phyloP scores from a whole-genome alignment of 2,329 filamentous ascomycete species.

The Immersiporthe knoxdaviesiana region DNA sequence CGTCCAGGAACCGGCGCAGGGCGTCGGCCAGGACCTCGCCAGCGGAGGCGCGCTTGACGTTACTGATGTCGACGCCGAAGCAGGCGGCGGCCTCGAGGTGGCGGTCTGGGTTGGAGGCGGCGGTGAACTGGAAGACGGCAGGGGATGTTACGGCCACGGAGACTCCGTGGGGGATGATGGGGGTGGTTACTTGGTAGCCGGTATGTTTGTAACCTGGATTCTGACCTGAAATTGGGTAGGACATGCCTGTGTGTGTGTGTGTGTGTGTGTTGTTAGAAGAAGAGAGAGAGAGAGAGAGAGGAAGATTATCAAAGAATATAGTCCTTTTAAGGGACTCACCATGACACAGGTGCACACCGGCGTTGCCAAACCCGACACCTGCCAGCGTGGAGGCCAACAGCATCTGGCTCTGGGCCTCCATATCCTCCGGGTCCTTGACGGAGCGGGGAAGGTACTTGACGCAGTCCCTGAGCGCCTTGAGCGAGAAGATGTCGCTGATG shows the following conservation, averaged over 20 bases:
- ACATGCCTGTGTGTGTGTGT: conserved; percentile 69
- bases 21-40: conserved; percentile 88
- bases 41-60: conserved; percentile 86
- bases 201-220: conserved; percentile 88
- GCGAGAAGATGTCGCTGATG: conserved; percentile 95
- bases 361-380: conserved; percentile 96
- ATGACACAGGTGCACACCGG: conserved; percentile 82
- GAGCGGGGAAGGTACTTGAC: conserved; percentile 92
- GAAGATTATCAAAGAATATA: not conserved
- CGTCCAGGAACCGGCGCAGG: conserved; percentile 76
- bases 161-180: conserved; percentile 94
- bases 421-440: conserved; percentile 84
- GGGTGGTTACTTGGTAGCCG: conserved; percentile 76
- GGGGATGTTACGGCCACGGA: conserved; percentile 93
- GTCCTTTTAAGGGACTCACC: conserved; percentile 45
- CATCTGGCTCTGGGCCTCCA: conserved; percentile 94
- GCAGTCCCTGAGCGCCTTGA: conserved; percentile 80
- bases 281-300: not conserved
- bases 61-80: conserved; percentile 87
- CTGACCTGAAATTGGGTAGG: conserved; percentile 93
- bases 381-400: conserved; percentile 90
- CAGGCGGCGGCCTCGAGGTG: conserved; percentile 87
- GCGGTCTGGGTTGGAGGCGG: conserved; percentile 85
- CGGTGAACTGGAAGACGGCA: conserved; percentile 93
- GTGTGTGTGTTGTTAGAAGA: not conserved